These are phyloP conservation scores for Metschnikowia henanensis DNA, from an alignment of 805 yeast genomes.

Conservation along the genomic window DNA sequence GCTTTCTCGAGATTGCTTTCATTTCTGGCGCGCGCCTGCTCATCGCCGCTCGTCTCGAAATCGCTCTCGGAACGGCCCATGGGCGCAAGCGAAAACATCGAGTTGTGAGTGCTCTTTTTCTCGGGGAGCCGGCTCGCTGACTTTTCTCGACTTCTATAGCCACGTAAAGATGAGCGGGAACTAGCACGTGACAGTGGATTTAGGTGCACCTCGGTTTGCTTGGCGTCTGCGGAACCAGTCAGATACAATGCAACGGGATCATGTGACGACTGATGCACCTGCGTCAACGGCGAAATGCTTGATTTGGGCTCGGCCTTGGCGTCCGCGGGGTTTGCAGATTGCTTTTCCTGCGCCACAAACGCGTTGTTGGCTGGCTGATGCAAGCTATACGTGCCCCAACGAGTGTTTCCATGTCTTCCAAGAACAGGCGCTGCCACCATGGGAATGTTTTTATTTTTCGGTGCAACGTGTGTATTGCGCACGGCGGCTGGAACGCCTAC, in stretches of 20 bases:
- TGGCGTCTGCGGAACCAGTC: neutral
- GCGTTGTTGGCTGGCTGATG: neutral
- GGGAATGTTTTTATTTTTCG: slow-evolving; percentile 14
- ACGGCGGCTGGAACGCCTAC: neutral
- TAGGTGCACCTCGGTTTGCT: neutral
- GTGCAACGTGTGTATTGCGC: neutral
- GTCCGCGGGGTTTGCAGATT: neutral
- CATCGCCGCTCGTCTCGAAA: slow-evolving; percentile 20
- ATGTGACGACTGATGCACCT: slow-evolving; percentile 3
- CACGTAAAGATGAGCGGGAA: slow-evolving; percentile 1
- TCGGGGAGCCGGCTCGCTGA: neutral
- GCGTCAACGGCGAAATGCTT: slow-evolving; percentile 17
- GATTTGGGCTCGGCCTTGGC: neutral
- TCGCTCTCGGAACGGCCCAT: slow-evolving; percentile 25
- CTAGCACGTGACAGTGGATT: neutral
- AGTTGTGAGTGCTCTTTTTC: slow-evolving; percentile 1
- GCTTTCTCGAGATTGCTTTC: no score
- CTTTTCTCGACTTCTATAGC: neutral
- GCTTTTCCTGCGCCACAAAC: neutral
- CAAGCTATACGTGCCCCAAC: slow-evolving; percentile 8
- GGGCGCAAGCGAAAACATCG: slow-evolving; percentile 9
- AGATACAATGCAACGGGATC: neutral
- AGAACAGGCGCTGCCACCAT: slow-evolving; percentile 10
- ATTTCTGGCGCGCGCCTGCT: slow-evolving; percentile 15
- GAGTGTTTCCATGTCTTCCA: neutral